Percentiles rank a stretch among this genome's conserved stretches.
Conservation (phyloP, 1,139 yeast species). For the Yarrowia galli region DNA sequence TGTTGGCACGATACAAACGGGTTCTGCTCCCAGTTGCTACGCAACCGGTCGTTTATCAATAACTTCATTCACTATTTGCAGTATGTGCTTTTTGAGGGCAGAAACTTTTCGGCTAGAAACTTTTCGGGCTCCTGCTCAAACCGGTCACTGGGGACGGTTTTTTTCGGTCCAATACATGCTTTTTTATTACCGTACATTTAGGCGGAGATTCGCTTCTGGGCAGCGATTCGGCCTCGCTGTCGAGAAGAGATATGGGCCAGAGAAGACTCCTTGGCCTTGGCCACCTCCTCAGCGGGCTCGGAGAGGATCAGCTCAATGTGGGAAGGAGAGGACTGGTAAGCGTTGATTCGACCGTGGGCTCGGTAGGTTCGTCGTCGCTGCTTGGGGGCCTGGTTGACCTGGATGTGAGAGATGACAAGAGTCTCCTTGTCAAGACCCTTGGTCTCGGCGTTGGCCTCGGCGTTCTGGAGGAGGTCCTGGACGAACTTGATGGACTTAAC, state of each 20-base stretch:
- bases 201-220: slow-evolving; percentile 64
- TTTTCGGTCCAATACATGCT: slow-evolving; percentile 8
- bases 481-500: slow-evolving; percentile 96
- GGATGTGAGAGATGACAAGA: slow-evolving; percentile 96
- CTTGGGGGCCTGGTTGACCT: slow-evolving; percentile 99
- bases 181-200: slow-evolving; percentile 25
- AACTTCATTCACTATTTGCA: slow-evolving; percentile 29
- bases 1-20: no score
- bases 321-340: slow-evolving; percentile 97
- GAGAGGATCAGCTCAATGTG: slow-evolving; percentile 98
- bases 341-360: slow-evolving; percentile 99
- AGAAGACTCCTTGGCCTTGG: slow-evolving; percentile 85
- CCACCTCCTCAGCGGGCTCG: slow-evolving; percentile 93
- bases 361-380: slow-evolving; percentile 99
- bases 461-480: slow-evolving; percentile 94
- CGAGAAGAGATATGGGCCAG: slow-evolving; percentile 83
- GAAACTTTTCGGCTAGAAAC: neutral
- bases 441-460: slow-evolving; percentile 98
- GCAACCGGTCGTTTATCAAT: neutral
- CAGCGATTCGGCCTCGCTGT: slow-evolving; percentile 91
- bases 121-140: no score
- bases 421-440: slow-evolving; percentile 97
- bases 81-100: neutral
- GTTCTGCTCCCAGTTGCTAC: no score
- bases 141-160: no score